Conservation (phyloP, 2,329 filamentous ascomycete species). For the Fusarium nematophilum region DNA sequence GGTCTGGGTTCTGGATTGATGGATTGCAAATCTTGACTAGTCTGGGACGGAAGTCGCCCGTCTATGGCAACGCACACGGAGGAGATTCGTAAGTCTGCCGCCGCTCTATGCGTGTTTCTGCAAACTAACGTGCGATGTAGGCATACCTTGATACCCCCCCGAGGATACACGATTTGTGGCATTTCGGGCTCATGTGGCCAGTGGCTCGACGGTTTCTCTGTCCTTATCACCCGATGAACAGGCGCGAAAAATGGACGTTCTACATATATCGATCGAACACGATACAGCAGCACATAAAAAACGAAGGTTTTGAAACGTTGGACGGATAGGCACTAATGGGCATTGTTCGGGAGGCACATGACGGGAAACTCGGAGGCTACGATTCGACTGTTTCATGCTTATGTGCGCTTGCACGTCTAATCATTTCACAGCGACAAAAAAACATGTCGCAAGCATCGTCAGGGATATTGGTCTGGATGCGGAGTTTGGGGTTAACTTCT, state of each 20-base stretch:
- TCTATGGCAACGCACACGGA: constrained; percentile 84
- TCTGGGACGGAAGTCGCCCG: constrained; percentile 82
- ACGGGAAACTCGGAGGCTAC: background rate
- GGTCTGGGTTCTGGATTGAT: constrained; percentile 86
- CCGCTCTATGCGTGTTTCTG: background rate
- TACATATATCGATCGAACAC: constrained; percentile 22
- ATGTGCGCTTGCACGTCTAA: constrained; percentile 13
- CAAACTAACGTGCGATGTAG: constrained; percentile 58
- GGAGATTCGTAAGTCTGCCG: constrained; percentile 79
- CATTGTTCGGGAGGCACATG: constrained; percentile 13
- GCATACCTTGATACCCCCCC: constrained; percentile 87
- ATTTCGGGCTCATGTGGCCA: constrained; percentile 82
- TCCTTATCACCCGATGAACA: constrained; percentile 69
- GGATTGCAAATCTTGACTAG: constrained; percentile 91
- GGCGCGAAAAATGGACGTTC: background rate
- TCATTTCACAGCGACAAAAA: constrained; percentile 21
- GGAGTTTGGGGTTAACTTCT: constrained; percentile 36
- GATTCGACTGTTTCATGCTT: background rate
- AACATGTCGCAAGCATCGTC: constrained; percentile 23
- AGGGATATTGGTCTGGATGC: constrained; percentile 17
- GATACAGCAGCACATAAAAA: constrained; percentile 17
- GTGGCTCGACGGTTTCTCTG: constrained; percentile 88
- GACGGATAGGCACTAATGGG: constrained; percentile 30
- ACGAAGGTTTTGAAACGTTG: constrained; percentile 2
- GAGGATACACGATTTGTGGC: constrained; percentile 89